Evolutionary conservation across 2,329 filamentous ascomycete genomes (phyloP), one percentile per base, ranked within the genome.

Genomic region (Xylaria sp.): DNA sequence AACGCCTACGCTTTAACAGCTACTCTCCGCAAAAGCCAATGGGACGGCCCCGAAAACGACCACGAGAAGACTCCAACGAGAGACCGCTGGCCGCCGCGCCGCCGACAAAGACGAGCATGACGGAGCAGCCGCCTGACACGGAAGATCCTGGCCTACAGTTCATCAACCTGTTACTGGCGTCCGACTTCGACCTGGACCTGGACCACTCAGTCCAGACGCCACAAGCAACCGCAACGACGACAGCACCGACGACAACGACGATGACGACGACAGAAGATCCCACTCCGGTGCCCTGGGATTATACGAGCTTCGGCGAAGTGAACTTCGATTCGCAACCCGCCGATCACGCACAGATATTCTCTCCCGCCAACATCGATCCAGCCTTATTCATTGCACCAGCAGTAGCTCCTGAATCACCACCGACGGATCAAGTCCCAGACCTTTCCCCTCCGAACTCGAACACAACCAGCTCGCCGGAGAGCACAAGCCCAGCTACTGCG

Each of bases 21-120:
- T 91, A 91, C 78, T 91, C 88, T 8, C 81, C 84, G 13, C 89
- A 91, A 76, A 91, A 91, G 78, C 87, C 82, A 48, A 91, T 91
- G 89, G 89, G 89, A 3, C 83, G 89, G 50, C 89, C 89, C 25
- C 82, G 88, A 64, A 91, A 91, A 79, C 82, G 87, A 66, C 84
- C 80, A 44, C 78, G 78, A 62, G 76, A 79, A 10, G 74, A 75
- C 51, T 35, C 71, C 44, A 50, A 60, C 55, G 74, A 74, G 29
- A 58, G 47, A 5, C 59, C 61, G 9, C 16, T 13, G 44, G 60
- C 64, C 13, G 59, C 58, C 48, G 65, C 50, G 12, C 64, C 71
- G 8, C 63, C 71, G 9, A 65, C 50, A 10, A 78, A 79, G 69
- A 74, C 63, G 12, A 29, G 60, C 44, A 76, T 78, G 76, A 69